These are phyloP conservation scores for Plantago ovata DNA, from an alignment of 257 asterid species.

Conservation along the genomic window DNA sequence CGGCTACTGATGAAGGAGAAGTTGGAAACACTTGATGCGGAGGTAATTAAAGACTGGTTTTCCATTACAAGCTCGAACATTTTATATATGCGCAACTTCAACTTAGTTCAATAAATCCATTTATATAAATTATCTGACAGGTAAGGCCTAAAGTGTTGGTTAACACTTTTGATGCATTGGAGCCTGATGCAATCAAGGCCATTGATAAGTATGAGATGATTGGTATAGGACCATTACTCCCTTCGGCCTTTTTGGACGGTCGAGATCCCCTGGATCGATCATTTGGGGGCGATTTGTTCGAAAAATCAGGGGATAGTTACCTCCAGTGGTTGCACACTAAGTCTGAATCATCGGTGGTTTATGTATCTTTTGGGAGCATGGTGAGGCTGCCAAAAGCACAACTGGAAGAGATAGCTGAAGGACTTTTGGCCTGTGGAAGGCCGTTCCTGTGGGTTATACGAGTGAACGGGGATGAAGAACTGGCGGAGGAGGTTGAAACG, in stretches of 20 bases:
- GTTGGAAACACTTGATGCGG: conserved; percentile 22
- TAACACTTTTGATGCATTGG: conserved; percentile 44
- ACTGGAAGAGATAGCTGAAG: conserved; percentile 50
- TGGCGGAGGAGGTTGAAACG: conserved; percentile 14
- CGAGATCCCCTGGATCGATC: conserved; percentile 24
- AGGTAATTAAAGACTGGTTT: conserved; percentile 14
- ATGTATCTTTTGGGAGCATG: conserved; percentile 62
- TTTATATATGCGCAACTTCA: no score
- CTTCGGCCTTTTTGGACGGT: conserved; percentile 21
- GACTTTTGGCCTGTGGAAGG: conserved; percentile 24
- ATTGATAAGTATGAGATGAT: conserved; percentile 23
- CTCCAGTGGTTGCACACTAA: conserved; percentile 39
- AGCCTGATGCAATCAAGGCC: conserved; percentile 30
- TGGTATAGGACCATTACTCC: conserved; percentile 39
- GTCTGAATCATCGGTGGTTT: conserved; percentile 39
- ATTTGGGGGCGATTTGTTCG: conserved; percentile 34
- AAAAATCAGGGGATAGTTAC: conserved; percentile 28
- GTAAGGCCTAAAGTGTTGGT: conserved; percentile 46
- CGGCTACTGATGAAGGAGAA: conserved; percentile 25
- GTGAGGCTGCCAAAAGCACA: conserved; percentile 23
- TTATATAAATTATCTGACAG: no score
- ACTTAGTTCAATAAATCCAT: no score
- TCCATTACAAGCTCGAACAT: no score
- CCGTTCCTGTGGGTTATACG: conserved; percentile 70
- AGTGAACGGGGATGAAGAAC: conserved; percentile 3